Conservation (phyloP, 2,329 filamentous ascomycete species). For the Phyllosticta citribraziliensis region DNA sequence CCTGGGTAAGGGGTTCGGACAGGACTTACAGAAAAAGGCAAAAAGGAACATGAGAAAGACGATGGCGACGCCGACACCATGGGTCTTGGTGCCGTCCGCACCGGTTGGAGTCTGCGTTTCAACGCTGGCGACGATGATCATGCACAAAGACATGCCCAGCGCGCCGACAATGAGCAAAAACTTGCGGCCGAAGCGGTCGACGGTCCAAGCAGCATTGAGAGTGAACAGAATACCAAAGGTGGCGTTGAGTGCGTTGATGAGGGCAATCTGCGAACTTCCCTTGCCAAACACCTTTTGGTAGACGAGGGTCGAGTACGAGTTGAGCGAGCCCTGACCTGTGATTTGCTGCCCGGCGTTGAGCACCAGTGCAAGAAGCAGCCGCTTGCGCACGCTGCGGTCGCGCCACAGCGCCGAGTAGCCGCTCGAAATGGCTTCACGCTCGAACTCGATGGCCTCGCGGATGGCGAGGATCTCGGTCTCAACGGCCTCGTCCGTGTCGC, state of each 20-base stretch:
- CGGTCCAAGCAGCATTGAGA: conserved; percentile 62
- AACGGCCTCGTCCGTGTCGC: conserved; percentile 54
- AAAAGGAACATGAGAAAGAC: conserved; percentile 59
- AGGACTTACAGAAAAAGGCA: conserved; percentile 48
- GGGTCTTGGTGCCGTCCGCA: conserved; percentile 42
- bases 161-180: conserved; percentile 60
- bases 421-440: conserved; percentile 57
- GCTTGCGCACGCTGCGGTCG: conserved; percentile 57
- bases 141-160: conserved; percentile 59
- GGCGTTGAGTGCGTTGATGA: conserved; percentile 67
- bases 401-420: conserved; percentile 59
- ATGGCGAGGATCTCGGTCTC: conserved; percentile 57
- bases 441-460: conserved; percentile 59
- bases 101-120: conserved; percentile 48
- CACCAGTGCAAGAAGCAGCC: conserved; percentile 54
- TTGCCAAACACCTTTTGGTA: conserved; percentile 59
- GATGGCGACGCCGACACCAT: conserved; percentile 56
- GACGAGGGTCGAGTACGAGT: conserved; percentile 63
- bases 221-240: conserved; percentile 66
- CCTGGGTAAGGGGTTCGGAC: background rate
- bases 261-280: conserved; percentile 45
- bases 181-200: conserved; percentile 61
- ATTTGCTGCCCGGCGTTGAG: conserved; percentile 64
- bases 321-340: conserved; percentile 62
- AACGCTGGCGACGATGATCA: conserved; percentile 54